Evolutionary conservation across 192 early-diverging fungal species (phyloP), one percentile per base, ranked within the genome.

Genomic region (Dimargaris xerosporica): DNA sequence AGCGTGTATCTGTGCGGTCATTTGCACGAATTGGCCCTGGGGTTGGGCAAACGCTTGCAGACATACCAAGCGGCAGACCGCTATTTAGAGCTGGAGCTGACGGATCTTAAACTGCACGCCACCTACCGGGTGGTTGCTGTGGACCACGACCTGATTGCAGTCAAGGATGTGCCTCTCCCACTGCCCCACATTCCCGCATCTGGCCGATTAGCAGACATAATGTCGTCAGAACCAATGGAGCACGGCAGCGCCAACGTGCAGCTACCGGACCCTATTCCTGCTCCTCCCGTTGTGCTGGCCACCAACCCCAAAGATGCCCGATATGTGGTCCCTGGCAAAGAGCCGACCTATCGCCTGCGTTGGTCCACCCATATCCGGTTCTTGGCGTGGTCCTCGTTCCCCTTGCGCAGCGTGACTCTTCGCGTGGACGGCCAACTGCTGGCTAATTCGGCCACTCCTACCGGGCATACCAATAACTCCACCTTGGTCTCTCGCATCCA

Each of bases 301-400:
- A 92, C 93, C 0, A 89, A 90, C 59, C 93, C 93, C 39, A 91
- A 94, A 60, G 88, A 94, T 64, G 83, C 85, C 0, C 74, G 85
- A 28, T 94, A 79, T 65, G 56, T 82, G 50, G 72, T 92, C 54
- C 82, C 81, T 7, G 68, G 68, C 17, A 79, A 82, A 43, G 91
- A 94, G 69, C 91, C 91, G 5, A 67, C 82, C 21, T 51, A 72
- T 31, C 67, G 76, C 42, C 88, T 93, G 34, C 66, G 62, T 2
- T 28, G 64, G 5, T 88, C 85, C 55, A 78, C 71, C 23, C 81
- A 86, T 54, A 86, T 96, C 54, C 83, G 93, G 26, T 75, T 86
- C 34, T 73, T 96, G 34, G 75, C 89, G 3, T 96, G 83, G 76
- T 75, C 86, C 17, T 75, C 78, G 55, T 21, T 42, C 12, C 66